Conservation (phyloP, 164 flowering plant species). For the Tetracentron sinense region DNA sequence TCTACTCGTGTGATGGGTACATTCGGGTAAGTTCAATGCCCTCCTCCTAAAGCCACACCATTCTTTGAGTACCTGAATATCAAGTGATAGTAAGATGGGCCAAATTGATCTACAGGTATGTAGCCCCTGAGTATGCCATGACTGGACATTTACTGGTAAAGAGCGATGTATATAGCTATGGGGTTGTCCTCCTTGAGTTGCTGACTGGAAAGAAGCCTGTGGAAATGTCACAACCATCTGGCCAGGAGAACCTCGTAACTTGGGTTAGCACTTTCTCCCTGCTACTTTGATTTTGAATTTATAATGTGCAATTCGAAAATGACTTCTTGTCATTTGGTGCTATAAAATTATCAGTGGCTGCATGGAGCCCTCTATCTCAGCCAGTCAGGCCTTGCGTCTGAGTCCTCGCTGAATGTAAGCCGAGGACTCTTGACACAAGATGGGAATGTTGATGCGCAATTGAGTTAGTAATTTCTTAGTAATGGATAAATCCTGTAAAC, state of each 20-base stretch:
- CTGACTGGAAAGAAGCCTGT: conserved; percentile 93
- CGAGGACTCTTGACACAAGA: no score
- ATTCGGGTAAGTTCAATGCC: conserved; percentile 63
- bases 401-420: neutral
- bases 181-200: conserved; percentile 95
- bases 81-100: neutral
- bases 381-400: neutral
- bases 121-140: conserved; percentile 99
- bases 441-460: no score
- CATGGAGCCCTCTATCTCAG: neutral
- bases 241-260: conserved; percentile 95
- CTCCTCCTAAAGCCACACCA: neutral
- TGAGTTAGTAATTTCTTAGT: no score
- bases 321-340: neutral
- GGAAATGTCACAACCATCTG: conserved; percentile 94
- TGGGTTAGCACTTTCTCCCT: conserved; percentile 61
- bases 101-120: conserved; percentile 59
- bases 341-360: neutral
- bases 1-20: conserved; percentile 99
- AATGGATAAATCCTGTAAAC: no score
- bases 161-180: conserved; percentile 98
- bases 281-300: neutral
- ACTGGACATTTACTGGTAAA: conserved; percentile 95
- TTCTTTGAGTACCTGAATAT: conserved; percentile 1
- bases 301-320: neutral